Base-by-base conservation (phyloP, 352 stramenopile genomes). In the Phytophthora sojae region DNA sequence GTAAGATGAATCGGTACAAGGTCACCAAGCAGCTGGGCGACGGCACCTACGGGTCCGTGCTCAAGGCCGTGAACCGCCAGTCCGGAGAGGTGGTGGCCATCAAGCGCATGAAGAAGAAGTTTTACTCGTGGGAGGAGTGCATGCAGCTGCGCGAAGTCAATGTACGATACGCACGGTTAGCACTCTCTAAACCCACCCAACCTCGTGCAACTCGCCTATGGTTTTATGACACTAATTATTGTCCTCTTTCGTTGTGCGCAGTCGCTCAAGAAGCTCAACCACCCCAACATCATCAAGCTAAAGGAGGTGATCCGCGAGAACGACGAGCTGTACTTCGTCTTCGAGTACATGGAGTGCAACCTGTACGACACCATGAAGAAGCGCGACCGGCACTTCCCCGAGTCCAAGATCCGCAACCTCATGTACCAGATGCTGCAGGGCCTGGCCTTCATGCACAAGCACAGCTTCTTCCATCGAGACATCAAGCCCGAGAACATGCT, bases 401-500 rank as follows among this genome's bases (percentile, higher is more conserved):
- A 99, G 73, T 92, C 91, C 62, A 98, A 98, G 72, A 98, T 99
- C 63, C 85, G 89, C 54, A 99, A 98, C 66, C 96, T 99, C 69
- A 97, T 99, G 83, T 98, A 81, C 49, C 98, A 99, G 88, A 98
- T 99, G 71, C 85, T 99, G 8, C 92, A 98, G 69, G 98, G 95
- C 1, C 75, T 99, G 3, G 86, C 95, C 29, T 99, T 99, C 81
- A 99, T 99, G 86, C 98, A 99, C 85, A 96, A 98, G 58, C 89
- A 98, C 77, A 98, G 96, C 70, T 99, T 99, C 74, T 99, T 99
- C 71, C 98, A 99, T 79, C 91, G 98, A 52, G 98, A 99, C 75
- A 98, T 99, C 60, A 99, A 99, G 73, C 97, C 97, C 0, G 97
- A 99, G 71, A 99, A 99, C 77, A 97, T 99, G 81, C 86, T 99